Evolutionary conservation across 352 stramenopile genomes (phyloP), one percentile per base, ranked within the genome.

Genomic region (Phytophthora hybrid): DNA sequence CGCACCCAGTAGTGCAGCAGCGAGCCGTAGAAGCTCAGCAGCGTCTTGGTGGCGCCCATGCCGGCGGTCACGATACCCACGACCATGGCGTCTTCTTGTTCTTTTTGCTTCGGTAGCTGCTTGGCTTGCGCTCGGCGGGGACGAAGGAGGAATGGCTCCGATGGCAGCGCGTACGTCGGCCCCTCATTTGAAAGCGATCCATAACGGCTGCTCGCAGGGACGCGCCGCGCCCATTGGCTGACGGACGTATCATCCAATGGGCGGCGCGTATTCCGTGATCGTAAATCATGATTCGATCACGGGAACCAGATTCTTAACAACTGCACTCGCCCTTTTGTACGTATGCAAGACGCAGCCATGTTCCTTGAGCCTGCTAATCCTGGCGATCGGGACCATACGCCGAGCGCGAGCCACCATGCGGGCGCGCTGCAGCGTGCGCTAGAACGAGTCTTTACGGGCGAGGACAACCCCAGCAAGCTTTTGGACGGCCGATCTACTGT

Each of bases 1-100:
- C 87, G 85, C 73, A 93, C 65, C 88, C 88, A 95, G 79, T 93
- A 95, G 79, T 93, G 81, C 63, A 81, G 69, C 52, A 95, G 79
- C 57, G 88, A 93, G 60, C 83, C 86, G 74, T 95, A 95, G 76
- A 91, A 95, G 73, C 76, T 83, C 58, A 93, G 69, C 32, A 95
- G 77, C 76, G 86, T 78, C 47, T 76, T 79, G 39, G 47, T 19
- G 26, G 63, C 66, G 41, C 47, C 64, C 34, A 74, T 62, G 37
- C 72, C 72, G 13, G 78, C 71, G 46, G 56, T 73, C 9, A 81
- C 21, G 23, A 78, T 77, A 49, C 76, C 73, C 62, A 73, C 51
- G 49, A 83, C 66, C 78, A 85, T 85, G 39, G 7, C 39, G 14
- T 7, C 39, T 18, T 46, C 13, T 14, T 46, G 39, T 46, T 46